A percentile compares a stretch with the other conserved stretches of the same genome.
Evolutionary conservation across 2,329 filamentous ascomycete species (phyloP).

Genomic region (Fusarium sp.): DNA sequence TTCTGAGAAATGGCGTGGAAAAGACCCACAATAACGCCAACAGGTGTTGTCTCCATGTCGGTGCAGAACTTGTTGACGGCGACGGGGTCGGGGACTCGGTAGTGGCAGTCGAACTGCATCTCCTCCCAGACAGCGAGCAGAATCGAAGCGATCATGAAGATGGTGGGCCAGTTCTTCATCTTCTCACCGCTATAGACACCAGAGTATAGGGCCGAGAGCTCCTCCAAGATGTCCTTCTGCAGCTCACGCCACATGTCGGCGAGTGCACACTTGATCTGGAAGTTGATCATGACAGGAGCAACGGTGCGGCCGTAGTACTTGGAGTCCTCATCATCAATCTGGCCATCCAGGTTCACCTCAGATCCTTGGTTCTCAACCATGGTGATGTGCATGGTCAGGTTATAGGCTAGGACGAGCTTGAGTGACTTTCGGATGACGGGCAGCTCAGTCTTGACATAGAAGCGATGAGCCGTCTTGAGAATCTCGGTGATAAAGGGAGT

Average conservation of each 20-base stretch:
- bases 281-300: slow-evolving; percentile 99
- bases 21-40: slow-evolving; percentile 95
- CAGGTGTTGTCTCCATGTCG: slow-evolving; percentile 96
- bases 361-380: slow-evolving; percentile 92
- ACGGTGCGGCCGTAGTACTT: slow-evolving; percentile 92
- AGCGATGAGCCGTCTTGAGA: slow-evolving; percentile 95
- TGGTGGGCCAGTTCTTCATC: slow-evolving; percentile 98
- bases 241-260: slow-evolving; percentile 98
- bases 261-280: slow-evolving; percentile 98
- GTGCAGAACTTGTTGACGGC: slow-evolving; percentile 95
- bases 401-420: slow-evolving; percentile 96
- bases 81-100: slow-evolving; percentile 87
- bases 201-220: slow-evolving; percentile 93
- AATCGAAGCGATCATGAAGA: slow-evolving; percentile 96
- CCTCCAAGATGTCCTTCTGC: slow-evolving; percentile 95
- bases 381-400: slow-evolving; percentile 93
- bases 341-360: slow-evolving; percentile 83
- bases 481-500: slow-evolving; percentile 97
- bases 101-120: slow-evolving; percentile 99
- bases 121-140: slow-evolving; percentile 96
- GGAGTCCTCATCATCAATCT: slow-evolving; percentile 88
- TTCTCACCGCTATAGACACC: slow-evolving; percentile 98
- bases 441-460: slow-evolving; percentile 89
- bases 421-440: slow-evolving; percentile 95
- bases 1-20: slow-evolving; percentile 99